Evolutionary conservation across 1,284 basidiomycete species (phyloP), one percentile per base, ranked within the genome.

Genomic region (Pseudozyma sp.): DNA sequence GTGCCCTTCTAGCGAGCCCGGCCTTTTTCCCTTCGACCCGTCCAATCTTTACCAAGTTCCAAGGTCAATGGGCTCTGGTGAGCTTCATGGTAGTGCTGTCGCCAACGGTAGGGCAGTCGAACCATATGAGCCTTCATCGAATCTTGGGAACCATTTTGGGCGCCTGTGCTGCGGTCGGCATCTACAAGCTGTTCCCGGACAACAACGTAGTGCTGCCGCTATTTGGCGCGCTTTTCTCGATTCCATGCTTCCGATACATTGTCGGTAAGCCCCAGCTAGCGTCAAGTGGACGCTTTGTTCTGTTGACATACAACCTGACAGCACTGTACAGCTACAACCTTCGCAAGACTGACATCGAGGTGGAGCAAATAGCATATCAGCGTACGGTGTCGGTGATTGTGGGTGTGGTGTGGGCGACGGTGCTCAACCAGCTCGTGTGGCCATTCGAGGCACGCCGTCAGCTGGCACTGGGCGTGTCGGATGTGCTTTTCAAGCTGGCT

Each of bases 21-120:
- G 93, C 94, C 0, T 97, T 95, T 84, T 91, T 93, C 59, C 91
- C 93, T 63, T 77, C 85, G 12, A 94, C 92, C 1, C 87, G 94
- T 31, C 91, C 91, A 2, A 86, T 90, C 6, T 98, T 97, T 82
- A 87, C 93, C 38, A 89, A 90, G 55, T 95, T 91, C 80, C 89
- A 91, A 79, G 94, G 94, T 43, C 94, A 97, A 85, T 98, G 95
- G 95, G 94, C 94, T 1, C 86, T 98, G 78, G 93, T 98, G 56
- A 94, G 93, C 47, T 85, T 81, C 72, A 73, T 86, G 92, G 92
- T 77, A 70, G 90, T 87, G 25, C 63, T 82, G 11, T 77, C 74
- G 25, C 79, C 81, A 8, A 83, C 81, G 12, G 77, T 83, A 25
- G 81, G 81, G 10, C 81, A 83, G 57, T 78, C 76, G 57, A 83